Percentiles rank a stretch among this genome's conserved stretches.
Conservation (phyloP, 83 land plant species). For the Picea engelmannii region DNA sequence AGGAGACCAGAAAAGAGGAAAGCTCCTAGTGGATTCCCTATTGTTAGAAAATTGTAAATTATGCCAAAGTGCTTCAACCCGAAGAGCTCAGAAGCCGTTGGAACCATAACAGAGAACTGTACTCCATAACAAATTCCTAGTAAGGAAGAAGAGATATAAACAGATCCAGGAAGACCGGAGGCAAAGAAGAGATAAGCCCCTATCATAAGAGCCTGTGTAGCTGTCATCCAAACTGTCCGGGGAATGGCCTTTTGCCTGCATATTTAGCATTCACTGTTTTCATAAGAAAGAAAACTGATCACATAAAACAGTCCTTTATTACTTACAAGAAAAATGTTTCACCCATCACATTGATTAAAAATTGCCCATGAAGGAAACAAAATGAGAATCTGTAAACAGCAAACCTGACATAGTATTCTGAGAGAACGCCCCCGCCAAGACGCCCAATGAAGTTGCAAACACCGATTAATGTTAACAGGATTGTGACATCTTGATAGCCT, state of each 20-base stretch:
- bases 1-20: conserved; percentile 44
- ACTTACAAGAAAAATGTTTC: too few relatives aligned
- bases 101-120: too few relatives aligned
- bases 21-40: conserved; percentile 47
- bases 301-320: too few relatives aligned
- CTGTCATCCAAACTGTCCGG: conserved; percentile 27
- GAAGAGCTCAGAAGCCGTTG: conserved; percentile 29
- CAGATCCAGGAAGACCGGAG: conserved; percentile 27
- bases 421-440: conserved; percentile 61
- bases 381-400: background rate
- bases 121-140: too few relatives aligned
- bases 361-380: too few relatives aligned
- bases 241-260: too few relatives aligned
- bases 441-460: too few relatives aligned
- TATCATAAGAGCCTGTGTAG: conserved; percentile 32
- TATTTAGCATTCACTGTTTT: too few relatives aligned
- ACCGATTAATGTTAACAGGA: too few relatives aligned
- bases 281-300: background rate
- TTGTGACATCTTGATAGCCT: too few relatives aligned
- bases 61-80: conserved; percentile 50
- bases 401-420: conserved; percentile 72
- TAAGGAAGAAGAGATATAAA: conserved; percentile 26
- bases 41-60: conserved; percentile 44
- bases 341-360: too few relatives aligned
- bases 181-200: conserved; percentile 38